These are phyloP conservation scores for Carnegiea gigantea DNA, from an alignment of 179 eudicot species.

Conservation along the genomic window DNA sequence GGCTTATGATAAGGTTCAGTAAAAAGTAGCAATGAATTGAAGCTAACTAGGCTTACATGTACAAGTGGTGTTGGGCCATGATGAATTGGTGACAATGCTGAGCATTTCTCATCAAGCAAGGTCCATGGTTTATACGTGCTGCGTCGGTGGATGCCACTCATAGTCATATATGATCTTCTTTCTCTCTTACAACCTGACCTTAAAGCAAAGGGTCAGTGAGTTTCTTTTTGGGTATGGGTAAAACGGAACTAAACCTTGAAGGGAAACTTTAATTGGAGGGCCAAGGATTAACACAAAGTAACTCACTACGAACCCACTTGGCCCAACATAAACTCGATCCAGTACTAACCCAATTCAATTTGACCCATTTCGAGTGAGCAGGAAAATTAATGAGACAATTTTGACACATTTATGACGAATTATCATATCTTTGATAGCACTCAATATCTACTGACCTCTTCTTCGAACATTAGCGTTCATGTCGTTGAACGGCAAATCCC, in stretches of 20 bases:
- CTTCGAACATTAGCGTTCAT: slow-evolving; percentile 19
- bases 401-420: too few relatives aligned
- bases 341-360: too few relatives aligned
- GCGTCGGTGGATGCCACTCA: slow-evolving; percentile 40
- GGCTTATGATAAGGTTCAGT: too few relatives aligned
- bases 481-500: slow-evolving; percentile 26
- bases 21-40: neutral
- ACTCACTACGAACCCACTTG: too few relatives aligned
- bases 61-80: slow-evolving; percentile 23
- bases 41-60: slow-evolving; percentile 34
- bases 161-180: slow-evolving; percentile 15
- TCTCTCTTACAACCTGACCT: slow-evolving; percentile 38
- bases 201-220: neutral
- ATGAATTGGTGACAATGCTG: slow-evolving; percentile 22
- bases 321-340: too few relatives aligned
- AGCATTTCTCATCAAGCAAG: slow-evolving; percentile 23
- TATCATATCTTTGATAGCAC: neutral
- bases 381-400: too few relatives aligned
- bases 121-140: slow-evolving; percentile 44
- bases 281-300: too few relatives aligned
- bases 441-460: slow-evolving; percentile 21
- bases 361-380: too few relatives aligned
- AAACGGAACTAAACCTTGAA: too few relatives aligned
- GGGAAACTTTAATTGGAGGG: too few relatives aligned
- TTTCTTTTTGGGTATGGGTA: neutral